Conservation (phyloP, 108 stramenopile genomes). For the Cyclotella choctawhatcheeana region DNA sequence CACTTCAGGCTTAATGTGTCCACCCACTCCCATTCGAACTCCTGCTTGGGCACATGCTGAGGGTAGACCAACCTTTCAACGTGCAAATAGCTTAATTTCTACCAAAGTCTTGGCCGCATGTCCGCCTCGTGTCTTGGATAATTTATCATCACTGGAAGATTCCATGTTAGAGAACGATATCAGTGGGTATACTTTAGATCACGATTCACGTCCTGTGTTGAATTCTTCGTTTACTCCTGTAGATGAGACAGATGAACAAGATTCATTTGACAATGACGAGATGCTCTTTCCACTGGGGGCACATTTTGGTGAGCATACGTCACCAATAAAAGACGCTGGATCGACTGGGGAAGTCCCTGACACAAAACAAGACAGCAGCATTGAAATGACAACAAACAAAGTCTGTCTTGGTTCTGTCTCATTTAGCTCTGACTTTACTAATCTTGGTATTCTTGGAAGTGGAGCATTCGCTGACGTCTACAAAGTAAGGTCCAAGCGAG, state of each 20-base stretch:
- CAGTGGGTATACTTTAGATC: conserved; percentile 34
- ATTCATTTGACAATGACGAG: conserved; percentile 18
- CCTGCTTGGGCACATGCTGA: conserved; percentile 78
- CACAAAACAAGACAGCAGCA: conserved; percentile 6
- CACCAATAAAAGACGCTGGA: conserved; percentile 6
- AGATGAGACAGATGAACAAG: conserved; percentile 35
- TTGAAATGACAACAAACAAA: conserved; percentile 9
- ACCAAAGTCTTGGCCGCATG: conserved; percentile 78
- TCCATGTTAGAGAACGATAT: conserved; percentile 73
- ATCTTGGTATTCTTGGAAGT: conserved; percentile 69
- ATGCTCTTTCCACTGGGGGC: conserved; percentile 30
- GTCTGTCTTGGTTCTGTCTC: conserved; percentile 41
- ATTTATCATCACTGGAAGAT: conserved; percentile 73
- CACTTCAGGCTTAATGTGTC: conserved; percentile 55
- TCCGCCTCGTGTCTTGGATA: conserved; percentile 70
- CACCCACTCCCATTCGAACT: conserved; percentile 80
- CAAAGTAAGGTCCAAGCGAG: conserved; percentile 75
- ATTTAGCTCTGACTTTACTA: conserved; percentile 70
- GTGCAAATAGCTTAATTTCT: conserved; percentile 66
- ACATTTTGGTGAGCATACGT: conserved; percentile 20
- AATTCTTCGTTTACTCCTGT: conserved; percentile 31
- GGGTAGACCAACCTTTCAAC: conserved; percentile 31
- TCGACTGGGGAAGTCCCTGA: not conserved
- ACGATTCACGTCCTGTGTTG: conserved; percentile 17
- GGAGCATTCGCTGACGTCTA: conserved; percentile 87